A percentile compares a stretch with the other conserved stretches of the same genome.
phyloP scores from a whole-genome alignment of 1,284 basidiomycete genomes.

The Cutaneotrichosporon cutaneum region DNA sequence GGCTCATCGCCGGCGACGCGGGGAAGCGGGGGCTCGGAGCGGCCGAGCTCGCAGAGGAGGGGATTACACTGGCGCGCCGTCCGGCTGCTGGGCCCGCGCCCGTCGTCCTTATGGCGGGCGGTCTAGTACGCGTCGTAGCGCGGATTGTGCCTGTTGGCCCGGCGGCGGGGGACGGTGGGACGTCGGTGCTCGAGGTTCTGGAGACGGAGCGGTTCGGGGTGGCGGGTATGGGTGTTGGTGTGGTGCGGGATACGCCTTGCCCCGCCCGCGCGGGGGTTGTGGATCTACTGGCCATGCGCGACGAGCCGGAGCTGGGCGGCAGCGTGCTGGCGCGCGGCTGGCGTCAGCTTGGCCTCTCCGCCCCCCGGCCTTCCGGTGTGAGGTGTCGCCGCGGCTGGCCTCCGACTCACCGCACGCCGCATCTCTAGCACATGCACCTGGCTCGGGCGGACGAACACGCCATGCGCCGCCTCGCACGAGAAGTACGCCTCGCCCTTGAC shows the following conservation, averaged over 20 bases:
- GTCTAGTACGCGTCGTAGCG: neutral
- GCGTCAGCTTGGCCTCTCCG: constrained; percentile 7
- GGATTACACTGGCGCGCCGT: neutral
- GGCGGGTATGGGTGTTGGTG: neutral
- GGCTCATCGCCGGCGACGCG: neutral
- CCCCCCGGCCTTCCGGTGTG: neutral
- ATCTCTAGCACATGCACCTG: constrained; percentile 67
- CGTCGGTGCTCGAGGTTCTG: neutral
- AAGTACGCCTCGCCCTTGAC: constrained; percentile 85
- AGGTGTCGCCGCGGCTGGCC: neutral
- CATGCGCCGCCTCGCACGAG: constrained; percentile 69
- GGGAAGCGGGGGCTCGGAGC: neutral
- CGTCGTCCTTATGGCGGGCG: neutral
- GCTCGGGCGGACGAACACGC: constrained; percentile 86
- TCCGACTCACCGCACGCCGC: constrained; percentile 17
- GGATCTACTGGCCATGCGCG: neutral
- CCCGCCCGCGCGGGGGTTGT: constrained; percentile 1
- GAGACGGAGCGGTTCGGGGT: neutral
- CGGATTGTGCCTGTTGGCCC: constrained; percentile 3
- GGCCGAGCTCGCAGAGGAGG: neutral
- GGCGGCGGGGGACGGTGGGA: neutral
- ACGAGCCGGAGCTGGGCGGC: neutral
- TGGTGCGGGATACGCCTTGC: neutral
- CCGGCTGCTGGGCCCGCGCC: neutral
- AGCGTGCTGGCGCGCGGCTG: constrained; percentile 7